These are phyloP conservation scores for Globisporangium iwayamae DNA, from an alignment of 352 stramenopile species.

Conservation along the genomic window DNA sequence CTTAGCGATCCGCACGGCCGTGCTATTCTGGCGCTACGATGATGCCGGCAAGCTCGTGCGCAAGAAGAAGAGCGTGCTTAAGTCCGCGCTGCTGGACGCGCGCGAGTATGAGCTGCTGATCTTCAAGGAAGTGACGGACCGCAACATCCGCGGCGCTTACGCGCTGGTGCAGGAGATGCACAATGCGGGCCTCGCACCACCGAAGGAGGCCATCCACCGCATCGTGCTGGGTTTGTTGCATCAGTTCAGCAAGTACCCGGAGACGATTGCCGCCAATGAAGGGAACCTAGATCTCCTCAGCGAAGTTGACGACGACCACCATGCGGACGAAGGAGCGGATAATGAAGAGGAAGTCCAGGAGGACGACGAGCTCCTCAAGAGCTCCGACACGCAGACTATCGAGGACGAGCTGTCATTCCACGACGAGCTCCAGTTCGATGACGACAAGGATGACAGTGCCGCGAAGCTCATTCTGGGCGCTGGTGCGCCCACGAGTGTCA, in stretches of 20 bases:
- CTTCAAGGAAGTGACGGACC: constrained; percentile 47
- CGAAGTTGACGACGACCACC: constrained; percentile 10
- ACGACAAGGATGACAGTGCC: constrained; percentile 28
- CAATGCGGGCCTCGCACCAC: constrained; percentile 63
- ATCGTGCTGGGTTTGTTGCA: constrained; percentile 63
- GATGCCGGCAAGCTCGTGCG: constrained; percentile 49
- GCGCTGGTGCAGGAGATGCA: constrained; percentile 80
- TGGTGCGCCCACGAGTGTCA: constrained; percentile 38
- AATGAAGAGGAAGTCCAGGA: constrained; percentile 28
- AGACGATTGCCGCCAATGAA: neutral
- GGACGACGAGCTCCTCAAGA: constrained; percentile 28
- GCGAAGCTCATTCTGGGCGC: constrained; percentile 27
- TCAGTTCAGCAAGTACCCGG: constrained; percentile 24
- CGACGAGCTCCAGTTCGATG: constrained; percentile 35
- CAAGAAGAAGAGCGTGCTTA: constrained; percentile 50
- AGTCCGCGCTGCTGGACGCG: constrained; percentile 18
- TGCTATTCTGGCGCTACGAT: constrained; percentile 57
- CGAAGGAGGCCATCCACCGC: constrained; percentile 64
- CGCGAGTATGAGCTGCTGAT: constrained; percentile 71
- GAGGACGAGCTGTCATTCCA: constrained; percentile 39
- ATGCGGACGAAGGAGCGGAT: constrained; percentile 8
- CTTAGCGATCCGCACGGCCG: constrained; percentile 47
- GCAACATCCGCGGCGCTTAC: constrained; percentile 49
- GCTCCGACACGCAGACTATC: constrained; percentile 41
- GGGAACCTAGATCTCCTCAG: neutral